Base-by-base conservation (phyloP, 2,329 filamentous ascomycete genomes). In the Nothophoma quercina region DNA sequence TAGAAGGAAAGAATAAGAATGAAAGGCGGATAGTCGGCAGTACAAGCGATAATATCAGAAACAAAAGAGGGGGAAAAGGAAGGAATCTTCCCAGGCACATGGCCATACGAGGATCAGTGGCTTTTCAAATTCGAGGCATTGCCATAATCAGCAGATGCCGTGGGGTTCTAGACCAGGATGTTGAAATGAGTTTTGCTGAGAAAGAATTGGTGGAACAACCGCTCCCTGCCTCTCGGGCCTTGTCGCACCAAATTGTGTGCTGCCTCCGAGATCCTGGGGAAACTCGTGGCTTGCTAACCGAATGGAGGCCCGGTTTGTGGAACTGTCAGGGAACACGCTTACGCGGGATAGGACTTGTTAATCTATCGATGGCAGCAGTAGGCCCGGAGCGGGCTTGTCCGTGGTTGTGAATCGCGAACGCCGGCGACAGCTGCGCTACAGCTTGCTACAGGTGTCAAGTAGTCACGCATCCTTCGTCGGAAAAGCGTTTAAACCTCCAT, bases 181-280 rank as follows among this genome's bases (percentile, higher is more conserved):
- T 34, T 35, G 54, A 64, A 60, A 63, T 64, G 54, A 60, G 15
- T 18, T 19, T 29, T 51, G 51, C 56, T 54, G 28, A 51, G 42
- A 59, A 60, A 57, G 59, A 60, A 61, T 65, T 65, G 60, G 64
- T 67, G 64, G 64, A 65, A 67, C 64, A 51, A 58, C 55, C 55
- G 52, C 58, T 41, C 46, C 50, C 49, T 54, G 51, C 33, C 25
- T 51, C 38, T 51, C 53, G 55, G 55, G 34, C 41, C 38, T 54
- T 50, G 50, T 53, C 51, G 52, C 51, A 62, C 61, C 35, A 61
- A 36, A 55, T 38, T 39, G 55, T 60, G 23, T 47, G 47, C 47
- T 47, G 39, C 39, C 42, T 47, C 54, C 51, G 59, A 56, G 39
- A 64, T 62, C 58, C 56, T 65, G 61, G 63, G 58, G 60, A 56